These are phyloP conservation scores for Curvularia hawaiiensis DNA, from an alignment of 2,329 filamentous ascomycete species.

Conservation along the genomic window DNA sequence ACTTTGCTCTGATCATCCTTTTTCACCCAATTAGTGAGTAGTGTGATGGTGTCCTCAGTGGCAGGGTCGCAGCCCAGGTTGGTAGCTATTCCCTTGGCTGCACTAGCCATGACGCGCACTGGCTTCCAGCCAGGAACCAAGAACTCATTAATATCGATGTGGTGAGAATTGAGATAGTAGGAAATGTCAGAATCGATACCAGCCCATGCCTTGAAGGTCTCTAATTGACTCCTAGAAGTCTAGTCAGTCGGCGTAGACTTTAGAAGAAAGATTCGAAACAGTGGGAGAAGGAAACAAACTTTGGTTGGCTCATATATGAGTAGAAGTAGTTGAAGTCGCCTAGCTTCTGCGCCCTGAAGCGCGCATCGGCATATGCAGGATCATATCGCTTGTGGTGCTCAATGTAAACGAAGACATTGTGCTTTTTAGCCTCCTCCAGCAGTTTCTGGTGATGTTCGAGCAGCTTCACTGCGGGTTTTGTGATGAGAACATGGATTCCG, in stretches of 20 bases:
- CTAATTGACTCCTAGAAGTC: slow-evolving; percentile 85
- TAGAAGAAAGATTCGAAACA: neutral
- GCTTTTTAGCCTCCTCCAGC: slow-evolving; percentile 70
- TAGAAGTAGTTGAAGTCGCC: slow-evolving; percentile 99
- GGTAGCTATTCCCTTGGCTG: slow-evolving; percentile 78
- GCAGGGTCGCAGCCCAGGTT: slow-evolving; percentile 76
- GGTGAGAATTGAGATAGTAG: slow-evolving; percentile 95
- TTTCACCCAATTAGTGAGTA: slow-evolving; percentile 87
- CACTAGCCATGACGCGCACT: slow-evolving; percentile 77
- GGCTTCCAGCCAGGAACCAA: slow-evolving; percentile 87
- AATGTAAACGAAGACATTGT: slow-evolving; percentile 87
- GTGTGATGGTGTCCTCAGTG: slow-evolving; percentile 92
- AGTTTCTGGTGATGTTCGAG: slow-evolving; percentile 80
- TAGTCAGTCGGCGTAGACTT: slow-evolving; percentile 61
- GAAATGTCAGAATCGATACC: slow-evolving; percentile 91
- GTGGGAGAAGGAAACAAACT: slow-evolving; percentile 49
- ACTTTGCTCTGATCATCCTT: slow-evolving; percentile 69
- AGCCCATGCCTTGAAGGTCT: slow-evolving; percentile 95
- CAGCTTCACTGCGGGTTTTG: slow-evolving; percentile 89
- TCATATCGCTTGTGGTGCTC: slow-evolving; percentile 98
- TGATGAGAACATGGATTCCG: slow-evolving; percentile 88
- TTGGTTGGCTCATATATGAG: slow-evolving; percentile 85
- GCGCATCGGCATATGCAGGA: slow-evolving; percentile 88
- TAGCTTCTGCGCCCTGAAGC: slow-evolving; percentile 73
- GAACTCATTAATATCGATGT: slow-evolving; percentile 89